Evolutionary conservation across 345 rosid species (phyloP), one percentile per base, ranked within the genome.

Genomic region (Camelina neglecta): DNA sequence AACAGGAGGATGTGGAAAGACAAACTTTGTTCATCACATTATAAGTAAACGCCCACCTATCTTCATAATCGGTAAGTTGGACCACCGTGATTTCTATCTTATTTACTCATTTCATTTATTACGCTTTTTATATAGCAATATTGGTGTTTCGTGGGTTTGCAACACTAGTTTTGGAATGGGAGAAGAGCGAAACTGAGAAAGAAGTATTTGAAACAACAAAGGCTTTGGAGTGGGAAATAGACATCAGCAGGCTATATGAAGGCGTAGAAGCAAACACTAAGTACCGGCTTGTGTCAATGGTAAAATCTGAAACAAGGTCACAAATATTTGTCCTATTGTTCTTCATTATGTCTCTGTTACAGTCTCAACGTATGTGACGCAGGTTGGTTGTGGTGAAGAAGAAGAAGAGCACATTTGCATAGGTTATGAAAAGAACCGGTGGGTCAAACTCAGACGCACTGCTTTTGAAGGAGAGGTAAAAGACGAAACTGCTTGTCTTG

Each of bases 321-420:
- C 11, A 8, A 1, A 64, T 15, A 29, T 12, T 56, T 11, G 45
- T 18, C 1, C 69, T 31, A 4, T 29, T 8, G 33, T 29, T 48
- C 4, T 23, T 54, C 26, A 54, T 6, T 41, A 13, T 31, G 15
- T n/a, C 12, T 65, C 13, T 16, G 65, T 24, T 45, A 60, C 33
- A 50, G 23, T 15, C 5, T 75, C 55, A 33, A 11, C 38, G 50
- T 49, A 7, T 55, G 36, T 55, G 36, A 31, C 69, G 63, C 69
- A 75, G 79, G 69, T 75, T 75, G 47, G 79, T 33, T 61, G 56
- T 44, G 39, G 69, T 67, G 62, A 60, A 41, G 56, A 42, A 58
- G 53, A 55, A 60, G 45, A 56, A 69, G 71, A 56, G 13, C 44
- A 53, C 39, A 8, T 51, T 4, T 75, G 64, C 74, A 15, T 75